Conservation (phyloP, 2,329 filamentous ascomycete genomes). For the Talaromyces sp. region DNA sequence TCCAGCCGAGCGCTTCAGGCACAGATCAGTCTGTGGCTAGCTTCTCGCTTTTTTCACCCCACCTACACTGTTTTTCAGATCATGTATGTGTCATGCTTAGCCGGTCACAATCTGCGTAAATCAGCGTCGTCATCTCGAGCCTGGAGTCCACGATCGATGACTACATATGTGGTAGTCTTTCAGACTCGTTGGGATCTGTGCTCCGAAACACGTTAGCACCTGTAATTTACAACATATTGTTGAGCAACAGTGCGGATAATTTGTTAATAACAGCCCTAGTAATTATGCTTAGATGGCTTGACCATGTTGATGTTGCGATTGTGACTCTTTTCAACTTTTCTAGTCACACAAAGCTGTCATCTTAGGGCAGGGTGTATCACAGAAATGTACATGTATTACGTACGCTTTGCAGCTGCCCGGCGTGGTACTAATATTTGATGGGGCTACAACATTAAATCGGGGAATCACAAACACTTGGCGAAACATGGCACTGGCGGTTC, state of each 20-base stretch:
- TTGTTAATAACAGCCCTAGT: too few relatives aligned
- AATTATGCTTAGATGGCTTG: too few relatives aligned
- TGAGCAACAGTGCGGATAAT: too few relatives aligned
- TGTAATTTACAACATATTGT: neutral
- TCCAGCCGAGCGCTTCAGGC: neutral
- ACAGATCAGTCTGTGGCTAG: too few relatives aligned
- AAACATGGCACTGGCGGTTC: neutral
- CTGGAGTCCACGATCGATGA: neutral
- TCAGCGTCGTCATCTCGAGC: too few relatives aligned
- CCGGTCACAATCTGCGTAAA: too few relatives aligned
- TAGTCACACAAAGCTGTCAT: neutral
- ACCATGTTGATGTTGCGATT: too few relatives aligned
- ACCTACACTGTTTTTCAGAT: too few relatives aligned
- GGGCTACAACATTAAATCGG: neutral
- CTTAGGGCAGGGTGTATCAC: neutral
- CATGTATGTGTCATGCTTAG: too few relatives aligned
- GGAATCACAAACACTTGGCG: neutral
- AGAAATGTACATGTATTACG: neutral
- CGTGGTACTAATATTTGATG: neutral
- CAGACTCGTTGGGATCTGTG: neutral
- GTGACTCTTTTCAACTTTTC: neutral
- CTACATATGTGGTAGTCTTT: neutral
- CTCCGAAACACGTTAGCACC: neutral
- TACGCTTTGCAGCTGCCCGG: neutral
- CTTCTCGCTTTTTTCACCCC: too few relatives aligned